A percentile compares a stretch with the other conserved stretches of the same genome.
phyloP scores from a whole-genome alignment of 2,329 filamentous ascomycete genomes.

The Xylaria sp. region DNA sequence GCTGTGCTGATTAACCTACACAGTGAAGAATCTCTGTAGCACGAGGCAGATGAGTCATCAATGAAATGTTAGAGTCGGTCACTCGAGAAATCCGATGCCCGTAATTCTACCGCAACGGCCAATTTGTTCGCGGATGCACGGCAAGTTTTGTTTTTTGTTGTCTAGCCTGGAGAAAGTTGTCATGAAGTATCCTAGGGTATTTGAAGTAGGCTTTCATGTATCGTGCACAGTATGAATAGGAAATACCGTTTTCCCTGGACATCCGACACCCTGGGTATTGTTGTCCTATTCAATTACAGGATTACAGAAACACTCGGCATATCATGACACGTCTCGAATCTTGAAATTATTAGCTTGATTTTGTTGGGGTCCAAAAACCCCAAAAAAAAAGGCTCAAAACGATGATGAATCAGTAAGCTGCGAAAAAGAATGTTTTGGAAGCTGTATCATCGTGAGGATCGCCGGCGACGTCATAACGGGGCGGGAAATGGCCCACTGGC shows the following conservation, averaged over 20 bases:
- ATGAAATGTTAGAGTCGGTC: neutral
- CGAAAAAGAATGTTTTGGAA: conserved; percentile 8
- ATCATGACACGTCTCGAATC: neutral
- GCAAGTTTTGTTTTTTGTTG: neutral
- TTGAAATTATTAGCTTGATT: neutral
- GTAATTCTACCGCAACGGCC: neutral
- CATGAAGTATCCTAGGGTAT: neutral
- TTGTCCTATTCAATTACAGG: neutral
- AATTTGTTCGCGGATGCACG: neutral
- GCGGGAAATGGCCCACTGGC: conserved; percentile 23
- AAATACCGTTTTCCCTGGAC: neutral
- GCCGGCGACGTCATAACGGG: conserved; percentile 28
- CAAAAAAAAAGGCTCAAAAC: neutral
- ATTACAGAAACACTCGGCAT: conserved; percentile 1
- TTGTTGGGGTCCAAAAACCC: neutral
- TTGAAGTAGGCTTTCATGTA: conserved; percentile 5
- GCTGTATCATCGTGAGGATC: conserved; percentile 12
- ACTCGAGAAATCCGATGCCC: neutral
- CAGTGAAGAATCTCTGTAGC: neutral
- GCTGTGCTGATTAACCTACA: neutral
- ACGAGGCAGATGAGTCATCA: conserved; percentile 14
- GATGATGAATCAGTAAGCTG: neutral
- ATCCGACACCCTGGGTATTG: conserved; percentile 1
- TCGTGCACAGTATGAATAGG: conserved; percentile 22
- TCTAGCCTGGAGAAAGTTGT: neutral